A percentile compares a stretch with the other conserved stretches of the same genome.
Evolutionary conservation across 2,329 filamentous ascomycete species (phyloP).

Genomic region (Cladosporium sp.): DNA sequence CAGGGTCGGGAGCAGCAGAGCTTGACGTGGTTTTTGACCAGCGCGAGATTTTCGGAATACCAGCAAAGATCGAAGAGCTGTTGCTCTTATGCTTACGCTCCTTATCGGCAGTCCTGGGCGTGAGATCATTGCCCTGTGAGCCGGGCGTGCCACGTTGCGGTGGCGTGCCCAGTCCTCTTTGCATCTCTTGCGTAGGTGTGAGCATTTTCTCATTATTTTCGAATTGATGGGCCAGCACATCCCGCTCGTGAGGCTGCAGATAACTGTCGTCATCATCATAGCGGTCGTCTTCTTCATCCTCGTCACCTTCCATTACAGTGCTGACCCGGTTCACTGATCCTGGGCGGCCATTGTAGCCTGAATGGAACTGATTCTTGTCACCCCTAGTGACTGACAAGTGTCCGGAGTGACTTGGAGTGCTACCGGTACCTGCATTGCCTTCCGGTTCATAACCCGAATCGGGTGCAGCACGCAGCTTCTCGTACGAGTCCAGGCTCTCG

Average conservation of each 20-base stretch:
- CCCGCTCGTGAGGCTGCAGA: conserved; percentile 47
- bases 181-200: conserved; percentile 55
- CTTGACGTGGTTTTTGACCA: conserved; percentile 97
- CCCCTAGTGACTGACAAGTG: conserved; percentile 46
- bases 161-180: conserved; percentile 44
- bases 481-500: conserved; percentile 60
- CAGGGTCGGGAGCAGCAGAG: conserved; percentile 56
- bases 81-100: conserved; percentile 84
- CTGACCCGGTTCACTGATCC: conserved; percentile 76
- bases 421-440: conserved; percentile 70
- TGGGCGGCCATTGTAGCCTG: conserved; percentile 48
- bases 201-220: conserved; percentile 56
- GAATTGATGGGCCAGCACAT: conserved; percentile 50
- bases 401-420: conserved; percentile 69
- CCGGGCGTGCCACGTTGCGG: conserved; percentile 45
- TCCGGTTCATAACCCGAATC: conserved; percentile 78
- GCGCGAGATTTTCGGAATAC: conserved; percentile 77
- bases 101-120: conserved; percentile 63
- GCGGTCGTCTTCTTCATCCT: conserved; percentile 55
- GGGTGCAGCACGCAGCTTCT: conserved; percentile 65
- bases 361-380: conserved; percentile 39
- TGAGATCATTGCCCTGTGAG: conserved; percentile 71
- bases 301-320: conserved; percentile 79
- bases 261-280: conserved; percentile 15
- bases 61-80: conserved; percentile 65